Base-by-base conservation (phyloP, 306 rosid genomes). In the Lathyrus sativus region DNA sequence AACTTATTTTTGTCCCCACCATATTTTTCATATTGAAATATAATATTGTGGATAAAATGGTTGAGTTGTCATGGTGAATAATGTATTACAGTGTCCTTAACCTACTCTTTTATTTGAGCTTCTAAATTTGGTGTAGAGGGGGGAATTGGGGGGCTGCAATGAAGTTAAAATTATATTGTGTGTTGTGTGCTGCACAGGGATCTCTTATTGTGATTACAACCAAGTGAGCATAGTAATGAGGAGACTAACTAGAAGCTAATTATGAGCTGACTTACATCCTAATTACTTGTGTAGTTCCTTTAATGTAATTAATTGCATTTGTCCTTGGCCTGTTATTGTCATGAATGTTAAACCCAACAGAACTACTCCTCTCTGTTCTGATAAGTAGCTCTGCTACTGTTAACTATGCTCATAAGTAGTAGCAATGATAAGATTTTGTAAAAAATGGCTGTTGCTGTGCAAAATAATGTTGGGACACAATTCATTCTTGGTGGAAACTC, bases 41-140 rank as follows among this genome's bases (percentile, higher is more conserved):
- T 54, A 53, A 37, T 49, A 33, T 35, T 37, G 70, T 18, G 42
- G 45, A 37, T 39, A 68, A 31, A 62, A 50, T 70, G 76, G 26
- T 70, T 18, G 75, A 59, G 11, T 63, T 68, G 33, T 69, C 35
- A 46, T 49, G 48, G 74, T 22, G 46, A 74, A 24, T 68, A 76
- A 54, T 74, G 66, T 55, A 43, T 26, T 74, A 55, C 22, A 19
- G 28, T 60, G 17, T 37, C 62, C 64, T 66, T 60, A 29, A 49
- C 50, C 56, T 24, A 62, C 51, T 33, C 13, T 31, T 73, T 37
- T 51, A 11, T 62, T 73, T n/a, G 45, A 53, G 56, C 43, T 48
- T 73, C 64, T 28, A 62, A 24, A 49, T 49, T 7, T 19, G 51
- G 68, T 45, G 61, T 60, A 48, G 26, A 19, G 42, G 48, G 42